Evolutionary conservation across 2,329 filamentous ascomycete species (phyloP), one percentile per base, ranked within the genome.

Genomic region (Stachybotrys echinatus): DNA sequence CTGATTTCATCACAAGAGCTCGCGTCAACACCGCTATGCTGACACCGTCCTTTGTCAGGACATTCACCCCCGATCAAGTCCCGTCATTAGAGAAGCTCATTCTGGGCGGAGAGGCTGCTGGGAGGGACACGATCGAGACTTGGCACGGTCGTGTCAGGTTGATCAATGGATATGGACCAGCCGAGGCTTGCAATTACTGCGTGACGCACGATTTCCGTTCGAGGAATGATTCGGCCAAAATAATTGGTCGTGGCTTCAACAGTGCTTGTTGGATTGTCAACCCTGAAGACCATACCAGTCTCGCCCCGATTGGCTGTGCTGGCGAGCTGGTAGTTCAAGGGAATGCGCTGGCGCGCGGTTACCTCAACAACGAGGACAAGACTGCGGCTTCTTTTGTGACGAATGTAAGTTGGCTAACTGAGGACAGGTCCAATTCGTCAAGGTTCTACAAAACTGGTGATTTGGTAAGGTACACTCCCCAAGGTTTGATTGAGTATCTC

Each of bases 401-500:
- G 17, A 21, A 46, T 6, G 14, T 12, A 34, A 12, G 67, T 67
- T 23, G 62, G 65, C 0, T 79, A 17, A 12, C 7, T 18, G 38
- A 40, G 38, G 18, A 10, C 43, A 23, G 12, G 8, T 58, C 66
- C 12, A 12, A 12, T 21, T 5, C 19, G 34, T 42, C 17, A 10
- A 44, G 53, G 10, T 40, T 52, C 18, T 53, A 53, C 46, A 17
- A 39, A 21, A 50, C 53, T 4, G 51, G 51, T 7, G 53, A 53
- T 23, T 45, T 52, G 6, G 52, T 37, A 3, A 23, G 34, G 17
- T 46, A 46, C 39, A 43, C 48, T 37, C 58, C 59, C 0, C 65
- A 73, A 46, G 68, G 69, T 3, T 55, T 58, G 34, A 58, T 76
- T 12, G 54, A 67, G 1, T 75, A 71, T 47, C 57, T 75, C 44